Base-by-base conservation (phyloP, 805 yeast species). In the Suhomyces sp. region DNA sequence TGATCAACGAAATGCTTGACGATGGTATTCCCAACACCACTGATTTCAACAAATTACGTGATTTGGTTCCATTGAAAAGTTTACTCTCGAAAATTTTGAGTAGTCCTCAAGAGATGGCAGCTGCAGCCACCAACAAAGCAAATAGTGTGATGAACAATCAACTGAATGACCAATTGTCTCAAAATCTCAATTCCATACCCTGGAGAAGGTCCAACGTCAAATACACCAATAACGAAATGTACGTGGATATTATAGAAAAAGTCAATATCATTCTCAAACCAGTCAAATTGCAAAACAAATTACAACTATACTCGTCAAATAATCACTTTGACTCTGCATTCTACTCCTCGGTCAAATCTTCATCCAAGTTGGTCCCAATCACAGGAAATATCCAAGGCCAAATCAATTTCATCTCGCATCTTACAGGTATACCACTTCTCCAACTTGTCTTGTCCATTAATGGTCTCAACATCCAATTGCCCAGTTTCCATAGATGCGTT, bases 161-260 rank as follows among this genome's bases (percentile, higher is more conserved):
- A n/a, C 40, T 50, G 4, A 31, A 47, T 20, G 36, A 25, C 7
- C 14, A 12, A 4, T 11, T 12, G 12, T 17, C 19, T 4, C 17
- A 26, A 7, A 18, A 10, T 6, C 12, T 5, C 5, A 22, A 29
- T 38, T 39, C 37, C 18, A 62, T 65, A 6, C 95, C 96, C 1
- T 91, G 98, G 98, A 74, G 98, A 49, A 68, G 76, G 30, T 54
- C 80, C 4, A 74, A 78, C 43, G 82, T 84, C n/a, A 75, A 72
- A 45, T 79, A 86, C 54, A 72, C 86, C 3, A 80, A 80, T 45
- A 88, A 91, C 57, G 98, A 91, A 58, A 70, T 91, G 58, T 88
- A 81, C 54, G 83, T 91, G 6, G 98, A 93, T 58, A 55, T 93
- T 5, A 68, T 71, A 2, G 98, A 91, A 56, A 64, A 71, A 1